A percentile compares a stretch with the other conserved stretches of the same genome.
Conservation (phyloP, 495 filamentous ascomycete species). For the Pyrenula aspistea region DNA sequence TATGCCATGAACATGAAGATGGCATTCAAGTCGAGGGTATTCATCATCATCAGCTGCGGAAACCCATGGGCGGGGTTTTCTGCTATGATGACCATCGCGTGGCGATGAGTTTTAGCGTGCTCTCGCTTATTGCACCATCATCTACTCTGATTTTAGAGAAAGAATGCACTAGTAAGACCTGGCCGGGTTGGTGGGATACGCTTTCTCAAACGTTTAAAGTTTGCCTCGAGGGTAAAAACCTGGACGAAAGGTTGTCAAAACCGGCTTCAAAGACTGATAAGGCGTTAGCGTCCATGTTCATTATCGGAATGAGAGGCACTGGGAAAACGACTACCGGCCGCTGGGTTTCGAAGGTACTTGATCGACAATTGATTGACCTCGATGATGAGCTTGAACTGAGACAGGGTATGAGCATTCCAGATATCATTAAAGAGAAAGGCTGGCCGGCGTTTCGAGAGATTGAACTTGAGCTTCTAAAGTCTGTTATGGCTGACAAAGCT, state of each 20-base stretch:
- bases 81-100: constrained; percentile 98
- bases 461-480: constrained; percentile 64
- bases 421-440: constrained; percentile 65
- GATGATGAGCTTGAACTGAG: constrained; percentile 72
- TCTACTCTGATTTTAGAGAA: constrained; percentile 73
- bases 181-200: constrained; percentile 98
- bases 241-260: constrained; percentile 27
- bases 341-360: constrained; percentile 66
- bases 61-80: constrained; percentile 58
- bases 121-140: constrained; percentile 62
- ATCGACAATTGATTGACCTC: constrained; percentile 71
- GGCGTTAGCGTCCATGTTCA: constrained; percentile 56
- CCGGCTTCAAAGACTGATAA: constrained; percentile 24
- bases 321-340: constrained; percentile 90
- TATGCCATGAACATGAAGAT: constrained; percentile 78
- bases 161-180: constrained; percentile 96
- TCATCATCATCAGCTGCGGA: constrained; percentile 43
- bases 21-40: constrained; percentile 77
- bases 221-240: constrained; percentile 58
- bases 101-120: constrained; percentile 95
- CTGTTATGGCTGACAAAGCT: constrained; percentile 59
- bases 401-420: constrained; percentile 64
- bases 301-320: constrained; percentile 96
- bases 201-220: constrained; percentile 65
- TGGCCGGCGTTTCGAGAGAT: constrained; percentile 84